Evolutionary conservation across 148 eudicot species (phyloP), one percentile per base, ranked within the genome.

Genomic region (Rhododendron kiyosumense): DNA sequence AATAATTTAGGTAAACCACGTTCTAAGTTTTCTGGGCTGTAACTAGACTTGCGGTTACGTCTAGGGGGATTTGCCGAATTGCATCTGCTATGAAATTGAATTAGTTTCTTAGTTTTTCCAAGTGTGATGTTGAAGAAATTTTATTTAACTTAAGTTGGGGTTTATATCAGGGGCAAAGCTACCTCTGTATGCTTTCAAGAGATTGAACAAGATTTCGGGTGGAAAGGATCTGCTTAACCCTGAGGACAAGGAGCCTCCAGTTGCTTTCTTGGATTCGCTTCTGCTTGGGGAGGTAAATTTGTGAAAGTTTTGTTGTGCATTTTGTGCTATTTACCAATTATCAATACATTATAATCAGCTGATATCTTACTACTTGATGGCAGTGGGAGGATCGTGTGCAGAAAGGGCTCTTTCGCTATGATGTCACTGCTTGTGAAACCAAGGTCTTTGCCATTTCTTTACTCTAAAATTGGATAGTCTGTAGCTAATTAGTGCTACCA

Each of bases 371-470:
- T 45, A 26, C 74, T 78, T 86, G 85, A 82, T 89, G 75, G 82
- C 88, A 97, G 99, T 97, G 99, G 99, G 99, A 95, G 90, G 95
- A 97, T 80, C 94, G 98, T 14, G 79, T 91, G 94, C 94, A 95
- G 88, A 93, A 91, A 86, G 99, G 99, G 38, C 93, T 97, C 63
- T 97, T 97, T 85, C 98, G 98, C 82, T 97, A 97, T 87, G 99
- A 97, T 89, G 99, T 97, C 87, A 97, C 99, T 89, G 96, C 96
- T 61, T 97, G 99, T 71, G 92, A 95, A 89, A 97, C 99, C 87
- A 97, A 97, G 97, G 99, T 96, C 11, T 86, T 45, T 83, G 38
- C 65, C 77, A 43, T n/a, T 74, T 45, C 17, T 83, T 61, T 89
- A 26, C 77, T 38, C n/a, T 82, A 11, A 2, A n/a, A 1, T 32